Base-by-base conservation (phyloP, 2,329 filamentous ascomycete genomes). In the Microdochium nivale region DNA sequence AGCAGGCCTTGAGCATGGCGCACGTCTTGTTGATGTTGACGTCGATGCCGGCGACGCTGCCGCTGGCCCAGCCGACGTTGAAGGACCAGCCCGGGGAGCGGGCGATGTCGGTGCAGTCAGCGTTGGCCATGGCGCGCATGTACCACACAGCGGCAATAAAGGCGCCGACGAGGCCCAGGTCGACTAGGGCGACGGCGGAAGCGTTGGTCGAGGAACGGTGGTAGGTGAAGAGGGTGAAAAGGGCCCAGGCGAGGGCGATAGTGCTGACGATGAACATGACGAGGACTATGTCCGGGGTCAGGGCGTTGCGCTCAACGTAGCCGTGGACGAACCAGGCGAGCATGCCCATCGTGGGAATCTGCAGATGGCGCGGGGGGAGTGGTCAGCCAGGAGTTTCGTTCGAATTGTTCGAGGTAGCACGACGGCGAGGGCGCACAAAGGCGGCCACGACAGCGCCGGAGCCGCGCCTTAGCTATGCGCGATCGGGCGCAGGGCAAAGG, bases 1-100 rank as follows among this genome's bases (percentile, higher is more conserved):
- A 97, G 58, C 77, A 79, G 1, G 91, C 87, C 79, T 96, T 97
- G 63, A 96, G 81, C 89, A 96, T 94, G 49, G 86, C 81, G 71
- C 92, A 97, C 4, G 83, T 81, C 76, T 92, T 92, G 68, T 88
- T 77, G 35, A 84, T 68, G 50, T 77, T 68, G 40, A 84, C 63
- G 43, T 76, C 67, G 53, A 81, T 76, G 49, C 70, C 70, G 48
- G 21, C n/a, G 40, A 16, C 40, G 40, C 19, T 44, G 24, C 24
- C 46, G 25, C 46, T 47, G 24, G n/a, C 24, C 24, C 75, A 75
- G 33, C 78, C 67, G 27, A 69, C 72, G 44, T 80, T 80, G 56
- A 70, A 74, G 27, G 81, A 78, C 55, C 88, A 80, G 13, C 78
- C 72, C 13, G 86, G 86, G 44, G 90, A 74, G 48, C 76, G 75